phyloP scores from a whole-genome alignment of 805 yeast species.

The Hanseniaspora pseudoguilliermondii region DNA sequence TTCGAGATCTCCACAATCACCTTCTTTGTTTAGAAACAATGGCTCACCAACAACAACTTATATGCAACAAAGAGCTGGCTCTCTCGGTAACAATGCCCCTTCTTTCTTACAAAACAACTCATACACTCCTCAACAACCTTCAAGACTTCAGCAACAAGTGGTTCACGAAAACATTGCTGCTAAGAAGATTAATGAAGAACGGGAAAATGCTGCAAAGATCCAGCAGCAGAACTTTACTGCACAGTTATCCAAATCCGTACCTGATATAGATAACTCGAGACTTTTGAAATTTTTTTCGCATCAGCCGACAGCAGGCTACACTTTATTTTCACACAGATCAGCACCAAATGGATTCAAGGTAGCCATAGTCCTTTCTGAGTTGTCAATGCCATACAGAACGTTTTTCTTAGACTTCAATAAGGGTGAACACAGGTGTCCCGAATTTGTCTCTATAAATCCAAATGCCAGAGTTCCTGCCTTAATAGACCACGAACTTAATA shows the following conservation, averaged over 20 bases:
- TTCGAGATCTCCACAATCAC: conserved; percentile 11
- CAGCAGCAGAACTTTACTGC: conserved; percentile 14
- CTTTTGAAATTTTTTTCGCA: conserved; percentile 60
- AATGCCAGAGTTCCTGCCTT: conserved; percentile 92
- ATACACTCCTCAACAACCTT: conserved; percentile 15
- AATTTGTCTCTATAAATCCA: conserved; percentile 85
- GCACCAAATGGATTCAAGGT: conserved; percentile 96
- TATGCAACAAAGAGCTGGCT: conserved; percentile 12
- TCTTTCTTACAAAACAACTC: conserved; percentile 2
- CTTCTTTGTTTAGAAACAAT: conserved; percentile 11
- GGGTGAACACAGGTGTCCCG: conserved; percentile 89
- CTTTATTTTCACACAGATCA: conserved; percentile 69
- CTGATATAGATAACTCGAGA: conserved; percentile 38
- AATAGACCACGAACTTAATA: conserved; percentile 73
- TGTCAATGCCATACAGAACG: conserved; percentile 66
- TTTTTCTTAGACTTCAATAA: conserved; percentile 72
- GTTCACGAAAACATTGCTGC: conserved; percentile 21
- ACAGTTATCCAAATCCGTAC: conserved; percentile 1
- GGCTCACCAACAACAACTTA: conserved; percentile 13
- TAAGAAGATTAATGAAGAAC: not conserved
- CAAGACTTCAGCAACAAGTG: conserved; percentile 15
- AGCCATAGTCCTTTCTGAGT: conserved; percentile 76
- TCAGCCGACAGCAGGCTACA: conserved; percentile 70
- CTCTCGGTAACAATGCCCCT: conserved; percentile 3
- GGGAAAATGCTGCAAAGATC: conserved; percentile 4